These are phyloP conservation scores for Lactifluus echinatus DNA, from an alignment of 768 basidiomycete genomes.

Conservation along the genomic window DNA sequence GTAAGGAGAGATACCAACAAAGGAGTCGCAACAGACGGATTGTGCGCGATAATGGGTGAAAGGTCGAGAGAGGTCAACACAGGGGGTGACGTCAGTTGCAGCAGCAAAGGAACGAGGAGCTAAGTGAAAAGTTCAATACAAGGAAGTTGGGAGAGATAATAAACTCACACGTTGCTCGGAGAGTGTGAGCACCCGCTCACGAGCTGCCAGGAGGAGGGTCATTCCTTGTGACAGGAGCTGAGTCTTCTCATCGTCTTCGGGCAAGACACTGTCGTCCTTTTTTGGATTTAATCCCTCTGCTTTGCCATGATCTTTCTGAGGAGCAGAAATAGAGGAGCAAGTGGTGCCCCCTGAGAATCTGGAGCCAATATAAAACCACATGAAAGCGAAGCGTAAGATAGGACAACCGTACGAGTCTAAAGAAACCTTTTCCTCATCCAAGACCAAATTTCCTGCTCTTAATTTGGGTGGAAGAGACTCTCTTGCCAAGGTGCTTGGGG, in stretches of 20 bases:
- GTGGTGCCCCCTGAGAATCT: background rate
- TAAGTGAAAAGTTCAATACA: constrained; percentile 21
- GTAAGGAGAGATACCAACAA: constrained; percentile 53
- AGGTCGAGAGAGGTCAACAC: constrained; percentile 64
- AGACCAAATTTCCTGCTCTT: constrained; percentile 58
- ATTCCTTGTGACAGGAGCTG: constrained; percentile 55
- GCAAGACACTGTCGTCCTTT: constrained; percentile 26
- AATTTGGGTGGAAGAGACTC: constrained; percentile 71
- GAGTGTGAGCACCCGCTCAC: constrained; percentile 63
- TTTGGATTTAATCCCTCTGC: background rate
- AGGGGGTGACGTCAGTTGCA: constrained; percentile 35
- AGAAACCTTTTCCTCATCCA: constrained; percentile 44
- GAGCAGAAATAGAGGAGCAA: background rate
- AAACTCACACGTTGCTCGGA: constrained; percentile 61
- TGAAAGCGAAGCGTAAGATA: too few relatives aligned
- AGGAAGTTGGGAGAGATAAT: background rate
- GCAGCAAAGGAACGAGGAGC: constrained; percentile 45
- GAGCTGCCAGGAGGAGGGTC: constrained; percentile 58
- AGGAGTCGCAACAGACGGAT: constrained; percentile 62
- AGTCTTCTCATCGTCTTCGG: constrained; percentile 48
- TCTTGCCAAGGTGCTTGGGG: constrained; percentile 62
- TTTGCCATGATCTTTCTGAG: background rate
- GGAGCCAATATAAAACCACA: background rate
- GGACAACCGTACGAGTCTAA: constrained; percentile 6
- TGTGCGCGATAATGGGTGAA: constrained; percentile 54